Base-by-base conservation (phyloP, 1,284 basidiomycete species). In the Apiotrichum porosum region DNA sequence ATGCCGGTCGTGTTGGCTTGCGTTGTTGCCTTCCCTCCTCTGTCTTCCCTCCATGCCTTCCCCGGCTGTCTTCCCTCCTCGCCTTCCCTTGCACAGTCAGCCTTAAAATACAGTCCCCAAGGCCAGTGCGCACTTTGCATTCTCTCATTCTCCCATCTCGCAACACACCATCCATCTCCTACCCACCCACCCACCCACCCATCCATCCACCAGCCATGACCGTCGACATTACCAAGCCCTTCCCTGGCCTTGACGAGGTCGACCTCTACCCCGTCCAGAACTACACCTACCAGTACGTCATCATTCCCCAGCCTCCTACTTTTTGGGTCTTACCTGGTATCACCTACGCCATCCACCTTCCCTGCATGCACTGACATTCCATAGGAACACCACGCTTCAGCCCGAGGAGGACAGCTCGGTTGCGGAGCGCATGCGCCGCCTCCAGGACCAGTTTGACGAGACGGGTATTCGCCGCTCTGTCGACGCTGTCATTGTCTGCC, bases 391-490 rank as follows among this genome's bases (percentile, higher is more conserved):
- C 3, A 35, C 45, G 9, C 83, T 88, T 0, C 93, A 97, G 69
- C 89, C 91, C 6, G 94, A 97, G 67, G 94, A 97, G 68, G 93
- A 97, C 63, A 87, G 90, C 0, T 94, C 90, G 0, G 93, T 97
- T 0, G 85, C 88, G 3, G 87, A 88, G 13, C 84, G 89, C 47
- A 77, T 94, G 15, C 86, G 89, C 68, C 82, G 89, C 9, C 79
- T 94, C 3, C 88, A 97, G 71, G 90, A 91, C 69, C 94, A 97
- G 69, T 97, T 93, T 80, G 89, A 92, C 68, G 89, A 95, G 72
- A 90, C 86, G 68, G 94, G 90, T 5, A 93, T 94, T 85, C 81
- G 92, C 24, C 78, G 90, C 18, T 93, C 91, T 0, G 90, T 95
- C 10, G 94, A 98, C 67, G 94, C 91, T n/a, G 85, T 97, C 52